phyloP scores from a whole-genome alignment of 1,139 yeast species.

The Zygosaccharomyces pseudobailii region DNA sequence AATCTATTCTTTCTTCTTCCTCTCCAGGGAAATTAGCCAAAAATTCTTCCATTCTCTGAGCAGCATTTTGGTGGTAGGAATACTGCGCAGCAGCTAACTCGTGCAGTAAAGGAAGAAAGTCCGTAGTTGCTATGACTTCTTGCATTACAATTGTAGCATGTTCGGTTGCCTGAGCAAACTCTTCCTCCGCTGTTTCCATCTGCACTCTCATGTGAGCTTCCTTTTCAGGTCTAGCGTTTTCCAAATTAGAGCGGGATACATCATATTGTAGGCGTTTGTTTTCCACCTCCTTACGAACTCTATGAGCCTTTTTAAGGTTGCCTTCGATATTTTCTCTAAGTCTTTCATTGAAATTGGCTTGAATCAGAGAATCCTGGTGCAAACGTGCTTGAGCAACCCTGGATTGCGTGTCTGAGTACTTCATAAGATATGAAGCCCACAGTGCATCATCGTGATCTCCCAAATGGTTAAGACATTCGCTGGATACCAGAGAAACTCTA shows the following conservation, averaged over 20 bases:
- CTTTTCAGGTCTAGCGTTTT: slow-evolving; percentile 66
- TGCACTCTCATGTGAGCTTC: slow-evolving; percentile 71
- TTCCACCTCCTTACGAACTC: slow-evolving; percentile 72
- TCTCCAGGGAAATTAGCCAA: slow-evolving; percentile 28
- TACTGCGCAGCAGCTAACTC: slow-evolving; percentile 77
- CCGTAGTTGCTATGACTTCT: slow-evolving; percentile 70
- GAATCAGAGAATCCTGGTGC: slow-evolving; percentile 75
- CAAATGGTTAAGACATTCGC: slow-evolving; percentile 36
- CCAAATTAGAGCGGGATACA: slow-evolving; percentile 67
- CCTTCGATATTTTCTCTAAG: slow-evolving; percentile 60
- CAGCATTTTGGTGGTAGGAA: slow-evolving; percentile 75
- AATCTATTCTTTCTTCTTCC: not conserved
- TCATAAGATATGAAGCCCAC: slow-evolving; percentile 46
- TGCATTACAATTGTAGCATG: slow-evolving; percentile 84
- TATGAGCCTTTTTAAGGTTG: slow-evolving; percentile 60
- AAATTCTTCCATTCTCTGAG: slow-evolving; percentile 62
- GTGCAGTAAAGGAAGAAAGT: slow-evolving; percentile 63
- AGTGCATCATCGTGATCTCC: slow-evolving; percentile 37
- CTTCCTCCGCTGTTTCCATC: slow-evolving; percentile 85
- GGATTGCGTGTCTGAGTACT: slow-evolving; percentile 51
- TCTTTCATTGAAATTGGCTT: slow-evolving; percentile 64
- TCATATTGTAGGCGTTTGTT: slow-evolving; percentile 77
- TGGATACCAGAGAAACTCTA: slow-evolving; percentile 58
- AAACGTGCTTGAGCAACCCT: slow-evolving; percentile 81
- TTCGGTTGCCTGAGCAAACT: slow-evolving; percentile 85